Conservation (phyloP, 2,329 filamentous ascomycete species). For the Neofusicoccum ribis region DNA sequence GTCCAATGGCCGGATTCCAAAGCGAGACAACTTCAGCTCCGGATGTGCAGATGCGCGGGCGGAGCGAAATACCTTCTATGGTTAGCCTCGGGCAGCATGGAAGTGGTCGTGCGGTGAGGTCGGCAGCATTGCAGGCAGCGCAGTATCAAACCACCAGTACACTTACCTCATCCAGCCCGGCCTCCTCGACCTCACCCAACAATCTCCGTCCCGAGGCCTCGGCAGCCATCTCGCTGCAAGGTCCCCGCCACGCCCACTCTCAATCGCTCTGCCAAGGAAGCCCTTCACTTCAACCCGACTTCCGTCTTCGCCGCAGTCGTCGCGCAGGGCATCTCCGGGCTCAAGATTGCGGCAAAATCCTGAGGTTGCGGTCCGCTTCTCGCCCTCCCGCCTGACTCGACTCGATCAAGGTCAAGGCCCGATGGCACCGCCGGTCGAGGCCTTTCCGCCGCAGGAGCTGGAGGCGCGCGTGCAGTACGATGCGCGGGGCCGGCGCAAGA, state of each 20-base stretch:
- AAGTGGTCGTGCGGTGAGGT: no score
- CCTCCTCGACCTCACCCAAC: conserved; percentile 40
- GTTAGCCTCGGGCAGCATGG: no score
- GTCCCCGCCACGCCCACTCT: neutral
- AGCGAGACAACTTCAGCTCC: conserved; percentile 24
- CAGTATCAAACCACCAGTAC: neutral
- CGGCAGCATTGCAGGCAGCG: no score
- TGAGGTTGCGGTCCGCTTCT: no score
- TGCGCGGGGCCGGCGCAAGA: conserved; percentile 54
- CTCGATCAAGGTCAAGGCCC: neutral
- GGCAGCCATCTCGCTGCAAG: conserved; percentile 33
- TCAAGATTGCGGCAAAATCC: neutral
- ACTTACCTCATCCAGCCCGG: conserved; percentile 46
- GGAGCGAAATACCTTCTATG: conserved; percentile 41
- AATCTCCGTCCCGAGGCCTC: conserved; percentile 55
- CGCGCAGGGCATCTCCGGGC: neutral
- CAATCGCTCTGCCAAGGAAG: neutral
- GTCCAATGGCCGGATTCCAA: conserved; percentile 52
- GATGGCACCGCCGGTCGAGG: conserved; percentile 59
- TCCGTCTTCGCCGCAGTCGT: neutral
- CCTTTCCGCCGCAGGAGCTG: conserved; percentile 56
- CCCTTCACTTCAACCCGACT: conserved; percentile 12
- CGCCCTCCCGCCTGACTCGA: neutral
- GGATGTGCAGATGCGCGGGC: conserved; percentile 31
- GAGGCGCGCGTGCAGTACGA: conserved; percentile 52